Percentiles rank a stretch among this genome's conserved stretches.
These are phyloP conservation scores for Aspergillus sp. DNA, from an alignment of 2,329 filamentous ascomycete species.

Conservation along the genomic window DNA sequence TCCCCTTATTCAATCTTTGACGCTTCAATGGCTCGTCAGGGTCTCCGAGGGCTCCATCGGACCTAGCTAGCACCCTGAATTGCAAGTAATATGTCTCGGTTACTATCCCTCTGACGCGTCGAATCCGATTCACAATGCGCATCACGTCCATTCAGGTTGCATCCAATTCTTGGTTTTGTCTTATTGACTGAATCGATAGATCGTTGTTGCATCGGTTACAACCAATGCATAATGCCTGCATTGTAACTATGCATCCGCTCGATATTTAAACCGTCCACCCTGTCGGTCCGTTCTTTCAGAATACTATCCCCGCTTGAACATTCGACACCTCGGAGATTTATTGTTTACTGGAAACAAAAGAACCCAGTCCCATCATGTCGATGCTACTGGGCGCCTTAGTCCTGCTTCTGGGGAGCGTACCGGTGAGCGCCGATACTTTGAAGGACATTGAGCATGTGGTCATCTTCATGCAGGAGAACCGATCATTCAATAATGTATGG, in stretches of 20 bases:
- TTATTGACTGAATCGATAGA: not conserved
- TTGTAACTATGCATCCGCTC: not conserved
- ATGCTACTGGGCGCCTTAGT: conserved; percentile 14
- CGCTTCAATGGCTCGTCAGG: conserved; percentile 1
- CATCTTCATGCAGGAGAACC: conserved; percentile 58
- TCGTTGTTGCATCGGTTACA: not conserved
- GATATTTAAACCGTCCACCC: not conserved
- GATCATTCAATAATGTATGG: conserved; percentile 40
- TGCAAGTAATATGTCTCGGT: not conserved
- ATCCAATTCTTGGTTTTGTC: not conserved
- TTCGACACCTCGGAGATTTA: not conserved
- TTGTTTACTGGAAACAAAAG: not conserved
- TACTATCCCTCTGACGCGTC: not conserved
- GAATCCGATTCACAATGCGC: conserved; percentile 3
- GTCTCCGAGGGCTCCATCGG: not conserved
- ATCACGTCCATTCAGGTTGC: not conserved
- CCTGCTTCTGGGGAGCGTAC: conserved; percentile 18
- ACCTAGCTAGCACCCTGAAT: not conserved
- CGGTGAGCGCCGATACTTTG: conserved; percentile 40
- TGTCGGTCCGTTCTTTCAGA: not conserved
- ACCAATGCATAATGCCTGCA: not conserved
- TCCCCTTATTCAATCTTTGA: not conserved
- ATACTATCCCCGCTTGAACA: not conserved
- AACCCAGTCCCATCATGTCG: not conserved
- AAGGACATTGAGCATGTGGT: conserved; percentile 58